Evolutionary conservation across 352 stramenopile genomes (phyloP), one percentile per base, ranked within the genome.

Genomic region (Phytophthora megakarya): DNA sequence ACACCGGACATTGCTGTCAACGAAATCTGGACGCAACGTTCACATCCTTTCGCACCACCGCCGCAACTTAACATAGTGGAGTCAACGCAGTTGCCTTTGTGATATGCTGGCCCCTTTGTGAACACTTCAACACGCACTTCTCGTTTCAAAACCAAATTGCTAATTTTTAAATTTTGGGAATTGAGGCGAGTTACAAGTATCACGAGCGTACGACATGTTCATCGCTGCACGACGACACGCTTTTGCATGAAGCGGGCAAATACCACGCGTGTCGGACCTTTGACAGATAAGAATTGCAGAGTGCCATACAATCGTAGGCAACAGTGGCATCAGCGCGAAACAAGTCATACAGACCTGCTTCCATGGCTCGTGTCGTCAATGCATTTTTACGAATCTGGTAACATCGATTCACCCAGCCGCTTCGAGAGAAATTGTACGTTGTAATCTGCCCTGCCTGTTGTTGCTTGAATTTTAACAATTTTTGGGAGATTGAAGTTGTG

Each of bases 191-290:
- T n/a, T 26, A n/a, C n/a, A n/a, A n/a, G n/a, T n/a, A 52, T 26
- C 26, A 62, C 54, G 26, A 62, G 39, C 43, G 23, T 32, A 62
- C 38, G 39, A 46, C 16, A 48, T 32, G 32, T 23, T 43, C 28
- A 52, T 33, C 23, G 52, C 19, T 50, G 43, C 45, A 52, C 42
- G n/a, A 47, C 30, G 37, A 38, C 42, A 40, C 30, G 33, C 37
- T 37, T 28, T 19, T 43, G 25, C 15, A 37, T 35, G 30, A 35
- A 35, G 30, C 2, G 30, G 30, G 13, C 30, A 35, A 35, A 37
- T 55, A 38, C 55, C 44, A 65, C 56, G 57, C 21, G 39, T 60
- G 58, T 66, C 57, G 57, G 57, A 65, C 47, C 47, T 60, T 57
- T 53, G 28, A 39, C 45, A 63, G 55, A 52, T 40, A 48, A 47